phyloP scores from a whole-genome alignment of 1,139 yeast species.

The Debaryomycetaceae sp. region DNA sequence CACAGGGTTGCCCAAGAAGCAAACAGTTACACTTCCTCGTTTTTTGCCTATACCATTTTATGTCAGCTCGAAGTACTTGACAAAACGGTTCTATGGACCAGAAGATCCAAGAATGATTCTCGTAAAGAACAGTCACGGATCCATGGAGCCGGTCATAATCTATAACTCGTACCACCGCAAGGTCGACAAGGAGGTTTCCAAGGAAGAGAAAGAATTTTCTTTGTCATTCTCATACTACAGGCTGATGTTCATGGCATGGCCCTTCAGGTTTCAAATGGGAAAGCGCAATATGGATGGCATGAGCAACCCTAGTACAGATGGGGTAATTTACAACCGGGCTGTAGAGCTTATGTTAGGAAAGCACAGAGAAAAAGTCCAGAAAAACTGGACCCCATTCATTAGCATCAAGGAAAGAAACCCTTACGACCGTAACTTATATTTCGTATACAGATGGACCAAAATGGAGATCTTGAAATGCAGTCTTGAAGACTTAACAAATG shows the following conservation, averaged over 20 bases:
- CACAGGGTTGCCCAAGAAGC: conserved; percentile 6
- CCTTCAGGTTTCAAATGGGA: conserved; percentile 38
- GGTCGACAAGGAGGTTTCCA: conserved; percentile 5
- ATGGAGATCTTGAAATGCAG: conserved; percentile 26
- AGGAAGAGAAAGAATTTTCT: conserved; percentile 4
- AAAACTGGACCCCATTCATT: conserved; percentile 10
- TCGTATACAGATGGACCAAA: conserved; percentile 28
- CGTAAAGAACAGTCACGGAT: conserved; percentile 28
- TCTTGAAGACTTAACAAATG: conserved; percentile 11
- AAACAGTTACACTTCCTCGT: conserved; percentile 19
- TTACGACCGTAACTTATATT: conserved; percentile 19
- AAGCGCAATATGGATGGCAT: conserved; percentile 26
- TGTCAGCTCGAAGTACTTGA: conserved; percentile 13
- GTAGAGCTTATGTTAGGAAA: conserved; percentile 20
- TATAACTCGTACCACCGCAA: conserved; percentile 27
- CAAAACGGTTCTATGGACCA: conserved; percentile 35
- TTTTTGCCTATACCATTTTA: conserved; percentile 28
- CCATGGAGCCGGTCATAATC: conserved; percentile 27
- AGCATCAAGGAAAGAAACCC: conserved; percentile 9
- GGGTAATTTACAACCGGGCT: conserved; percentile 20
- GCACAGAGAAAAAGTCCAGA: conserved; percentile 10
- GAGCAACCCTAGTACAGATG: conserved; percentile 11
- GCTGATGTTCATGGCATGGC: conserved; percentile 30
- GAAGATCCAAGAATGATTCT: conserved; percentile 48
- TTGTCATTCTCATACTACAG: conserved; percentile 13